These are phyloP conservation scores for Tricholomella constricta DNA, from an alignment of 768 basidiomycete genomes.

Conservation along the genomic window DNA sequence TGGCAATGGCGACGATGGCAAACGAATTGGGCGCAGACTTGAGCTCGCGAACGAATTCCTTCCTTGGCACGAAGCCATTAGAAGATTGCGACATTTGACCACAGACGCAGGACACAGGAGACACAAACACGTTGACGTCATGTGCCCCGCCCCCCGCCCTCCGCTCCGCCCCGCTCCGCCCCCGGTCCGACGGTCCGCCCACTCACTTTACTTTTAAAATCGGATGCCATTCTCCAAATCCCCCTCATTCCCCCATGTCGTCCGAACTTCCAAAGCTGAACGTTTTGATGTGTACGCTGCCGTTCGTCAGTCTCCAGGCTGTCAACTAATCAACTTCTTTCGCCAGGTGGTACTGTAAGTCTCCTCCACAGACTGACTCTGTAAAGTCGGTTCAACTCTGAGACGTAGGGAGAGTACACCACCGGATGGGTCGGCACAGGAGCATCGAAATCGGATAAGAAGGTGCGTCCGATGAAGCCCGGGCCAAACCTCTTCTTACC, in stretches of 20 bases:
- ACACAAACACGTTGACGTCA: slow-evolving; percentile 24
- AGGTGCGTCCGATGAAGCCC: slow-evolving; percentile 45
- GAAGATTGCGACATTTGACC: slow-evolving; percentile 14
- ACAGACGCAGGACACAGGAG: not conserved
- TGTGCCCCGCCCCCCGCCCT: slow-evolving; percentile 14
- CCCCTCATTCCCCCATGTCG: slow-evolving; percentile 36
- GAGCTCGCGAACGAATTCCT: slow-evolving; percentile 70
- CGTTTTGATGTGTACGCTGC: slow-evolving; percentile 72
- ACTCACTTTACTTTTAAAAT: slow-evolving; percentile 1
- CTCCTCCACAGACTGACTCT: not conserved
- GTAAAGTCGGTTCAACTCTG: not conserved
- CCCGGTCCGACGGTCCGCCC: slow-evolving; percentile 18
- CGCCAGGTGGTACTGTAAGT: slow-evolving; percentile 41
- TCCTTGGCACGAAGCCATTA: slow-evolving; percentile 60
- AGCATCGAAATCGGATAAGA: slow-evolving; percentile 95
- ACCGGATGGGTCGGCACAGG: slow-evolving; percentile 93
- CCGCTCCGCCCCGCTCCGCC: no score
- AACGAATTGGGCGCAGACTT: slow-evolving; percentile 56
- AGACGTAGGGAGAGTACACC: slow-evolving; percentile 78
- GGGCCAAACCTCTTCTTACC: not conserved
- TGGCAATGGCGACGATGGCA: slow-evolving; percentile 68
- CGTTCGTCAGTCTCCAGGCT: not conserved
- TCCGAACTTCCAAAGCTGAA: slow-evolving; percentile 55
- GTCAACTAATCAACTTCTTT: slow-evolving; percentile 8
- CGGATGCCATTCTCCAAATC: not conserved